A percentile compares a stretch with the other conserved stretches of the same genome.
Evolutionary conservation across 257 asterid species (phyloP).

Genomic region (Verbascum thapsus): DNA sequence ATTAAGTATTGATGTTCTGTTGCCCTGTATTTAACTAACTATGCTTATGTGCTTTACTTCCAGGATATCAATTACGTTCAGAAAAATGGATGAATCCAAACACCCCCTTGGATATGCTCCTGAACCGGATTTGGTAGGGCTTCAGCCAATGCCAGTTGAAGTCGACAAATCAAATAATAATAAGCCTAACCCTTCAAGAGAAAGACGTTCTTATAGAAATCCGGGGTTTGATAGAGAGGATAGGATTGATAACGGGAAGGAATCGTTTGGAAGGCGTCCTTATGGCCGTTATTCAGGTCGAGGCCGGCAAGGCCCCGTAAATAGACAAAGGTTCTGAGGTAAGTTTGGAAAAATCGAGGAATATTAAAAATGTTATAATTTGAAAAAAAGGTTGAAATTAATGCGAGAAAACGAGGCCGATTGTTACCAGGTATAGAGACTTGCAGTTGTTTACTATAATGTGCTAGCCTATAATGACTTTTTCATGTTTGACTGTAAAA

Average conservation of each 20-base stretch:
- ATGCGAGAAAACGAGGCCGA: background rate
- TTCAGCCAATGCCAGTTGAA: conserved; percentile 62
- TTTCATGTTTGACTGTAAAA: background rate
- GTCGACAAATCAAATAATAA: conserved; percentile 31
- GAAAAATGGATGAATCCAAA: conserved; percentile 81
- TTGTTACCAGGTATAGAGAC: background rate
- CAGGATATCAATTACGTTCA: conserved; percentile 92
- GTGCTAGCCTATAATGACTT: conserved; percentile 25
- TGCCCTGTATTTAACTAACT: too few relatives aligned
- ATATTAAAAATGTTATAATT: background rate
- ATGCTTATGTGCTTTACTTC: conserved; percentile 8
- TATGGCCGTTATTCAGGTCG: conserved; percentile 44
- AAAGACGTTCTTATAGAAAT: conserved; percentile 33
- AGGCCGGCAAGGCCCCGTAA: conserved; percentile 41
- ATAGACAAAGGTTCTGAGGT: conserved; percentile 37
- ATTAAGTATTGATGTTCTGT: too few relatives aligned
- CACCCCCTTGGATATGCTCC: conserved; percentile 61
- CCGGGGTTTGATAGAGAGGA: conserved; percentile 42
- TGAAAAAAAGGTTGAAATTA: background rate
- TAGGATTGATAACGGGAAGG: conserved; percentile 40
- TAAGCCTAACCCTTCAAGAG: conserved; percentile 32
- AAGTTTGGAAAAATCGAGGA: conserved; percentile 35
- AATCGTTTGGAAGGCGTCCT: conserved; percentile 33
- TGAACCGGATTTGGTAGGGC: conserved; percentile 78
- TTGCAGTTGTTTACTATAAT: background rate